Base-by-base conservation (phyloP, 345 rosid genomes). In the Gynandropsis gynandra region DNA sequence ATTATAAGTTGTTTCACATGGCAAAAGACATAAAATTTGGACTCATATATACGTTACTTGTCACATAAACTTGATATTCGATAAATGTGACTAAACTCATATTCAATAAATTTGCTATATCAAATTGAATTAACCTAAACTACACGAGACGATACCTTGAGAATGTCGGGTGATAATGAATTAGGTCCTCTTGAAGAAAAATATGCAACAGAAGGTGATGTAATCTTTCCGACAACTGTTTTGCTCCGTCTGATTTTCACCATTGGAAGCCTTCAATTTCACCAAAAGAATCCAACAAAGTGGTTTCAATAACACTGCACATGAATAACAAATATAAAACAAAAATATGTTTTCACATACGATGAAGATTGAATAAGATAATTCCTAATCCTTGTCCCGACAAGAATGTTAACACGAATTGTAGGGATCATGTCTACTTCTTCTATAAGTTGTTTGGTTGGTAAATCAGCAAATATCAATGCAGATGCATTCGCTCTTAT, bases 161-260 rank as follows among this genome's bases (percentile, higher is more conserved):
- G 83, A 65, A 86, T 66, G 52, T 80, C 79, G 13, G 81, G 82
- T 46, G 80, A 58, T 37, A 77, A 58, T 7, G 85, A 69, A 56
- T 77, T 87, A 21, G 93, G 92, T 15, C 92, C 92, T 63, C 82
- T 70, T 8, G 89, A 83, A 11, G 92, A 82, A 65, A 78, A 86
- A 21, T 9, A 12, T 2, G 87, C 86, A 47, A 83, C 74, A 10
- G 78, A 47, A 9, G 95, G 88, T 15, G 92, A 79, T 33, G 77
- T 73, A 29, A 56, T 57, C 61, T 70, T 66, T 34, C 87, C 78
- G 4, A 82, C 56, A 5, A 55, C 59, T n/a, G 72, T 81, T 68
- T 61, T 66, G 67, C 75, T 71, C 2, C 76, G 77, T 52, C 40
- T 55, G 61, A 80, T 64, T 40, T 42, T 59, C 52, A 72, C 73